Conservation (phyloP, 2,329 filamentous ascomycete species). For the Fusarium torreyae region DNA sequence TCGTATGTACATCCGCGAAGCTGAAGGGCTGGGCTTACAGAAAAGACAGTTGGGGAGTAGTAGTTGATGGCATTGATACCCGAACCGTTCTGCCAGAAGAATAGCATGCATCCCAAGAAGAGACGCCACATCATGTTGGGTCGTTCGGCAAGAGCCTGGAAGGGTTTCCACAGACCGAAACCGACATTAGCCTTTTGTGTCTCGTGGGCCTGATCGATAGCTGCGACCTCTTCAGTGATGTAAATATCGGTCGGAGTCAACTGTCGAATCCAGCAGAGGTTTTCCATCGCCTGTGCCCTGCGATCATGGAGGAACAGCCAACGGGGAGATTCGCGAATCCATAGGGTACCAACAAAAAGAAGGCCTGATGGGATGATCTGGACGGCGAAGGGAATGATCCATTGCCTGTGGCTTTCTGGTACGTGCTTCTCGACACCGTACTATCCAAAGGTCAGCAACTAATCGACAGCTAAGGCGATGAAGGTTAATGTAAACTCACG, state of each 20-base stretch:
- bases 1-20: rapidly evolving
- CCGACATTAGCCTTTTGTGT: constrained; percentile 74
- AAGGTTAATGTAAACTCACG: neutral
- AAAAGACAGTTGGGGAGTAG: constrained; percentile 45
- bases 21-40: neutral
- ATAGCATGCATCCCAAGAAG: constrained; percentile 74
- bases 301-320: constrained; percentile 71
- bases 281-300: constrained; percentile 65
- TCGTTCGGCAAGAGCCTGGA: constrained; percentile 35
- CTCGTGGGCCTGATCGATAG: constrained; percentile 53
- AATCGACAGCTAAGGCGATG: rapidly evolving
- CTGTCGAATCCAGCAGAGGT: constrained; percentile 70
- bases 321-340: constrained; percentile 70
- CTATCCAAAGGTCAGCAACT: neutral
- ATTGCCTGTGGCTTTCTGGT: constrained; percentile 49
- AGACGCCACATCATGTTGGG: constrained; percentile 71
- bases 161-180: constrained; percentile 56
- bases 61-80: constrained; percentile 58
- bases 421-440: constrained; percentile 43
- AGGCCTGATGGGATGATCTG: constrained; percentile 70
- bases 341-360: constrained; percentile 63
- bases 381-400: constrained; percentile 67
- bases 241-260: constrained; percentile 64
- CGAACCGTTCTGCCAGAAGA: constrained; percentile 77
- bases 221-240: constrained; percentile 41